phyloP scores from a whole-genome alignment of 169 alveolate genomes.

The Ichthyophthirius multifiliis region DNA sequence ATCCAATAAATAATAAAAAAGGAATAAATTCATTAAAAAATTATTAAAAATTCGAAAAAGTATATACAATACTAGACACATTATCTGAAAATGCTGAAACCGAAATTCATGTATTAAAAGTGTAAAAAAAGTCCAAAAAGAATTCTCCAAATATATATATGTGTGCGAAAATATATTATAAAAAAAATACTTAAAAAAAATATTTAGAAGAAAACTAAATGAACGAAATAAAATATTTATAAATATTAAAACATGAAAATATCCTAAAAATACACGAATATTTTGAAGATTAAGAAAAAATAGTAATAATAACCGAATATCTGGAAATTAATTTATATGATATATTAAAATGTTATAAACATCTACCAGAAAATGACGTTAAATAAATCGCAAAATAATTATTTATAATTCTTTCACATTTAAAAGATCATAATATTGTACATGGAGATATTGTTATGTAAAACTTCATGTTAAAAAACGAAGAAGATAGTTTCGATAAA shows the following conservation, averaged over 20 bases:
- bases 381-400: background rate
- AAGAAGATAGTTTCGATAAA: background rate
- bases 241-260: background rate
- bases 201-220: background rate
- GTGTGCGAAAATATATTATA: background rate
- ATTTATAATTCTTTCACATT: background rate
- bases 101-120: background rate
- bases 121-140: background rate
- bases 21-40: too few relatives aligned
- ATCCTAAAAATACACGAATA: background rate
- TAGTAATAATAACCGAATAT: background rate
- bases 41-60: background rate
- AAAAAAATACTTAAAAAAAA: background rate
- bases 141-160: background rate
- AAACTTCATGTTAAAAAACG: background rate
- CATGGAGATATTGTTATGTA: constrained; percentile 1
- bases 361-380: background rate
- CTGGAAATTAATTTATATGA: background rate
- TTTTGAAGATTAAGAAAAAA: background rate
- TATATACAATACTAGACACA: background rate
- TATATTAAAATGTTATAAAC: background rate
- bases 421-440: background rate
- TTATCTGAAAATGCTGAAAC: constrained; percentile 2
- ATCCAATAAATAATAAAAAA: too few relatives aligned
- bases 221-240: background rate